Base-by-base conservation (phyloP, 495 filamentous ascomycete genomes). In the Glarea lozoyensis region DNA sequence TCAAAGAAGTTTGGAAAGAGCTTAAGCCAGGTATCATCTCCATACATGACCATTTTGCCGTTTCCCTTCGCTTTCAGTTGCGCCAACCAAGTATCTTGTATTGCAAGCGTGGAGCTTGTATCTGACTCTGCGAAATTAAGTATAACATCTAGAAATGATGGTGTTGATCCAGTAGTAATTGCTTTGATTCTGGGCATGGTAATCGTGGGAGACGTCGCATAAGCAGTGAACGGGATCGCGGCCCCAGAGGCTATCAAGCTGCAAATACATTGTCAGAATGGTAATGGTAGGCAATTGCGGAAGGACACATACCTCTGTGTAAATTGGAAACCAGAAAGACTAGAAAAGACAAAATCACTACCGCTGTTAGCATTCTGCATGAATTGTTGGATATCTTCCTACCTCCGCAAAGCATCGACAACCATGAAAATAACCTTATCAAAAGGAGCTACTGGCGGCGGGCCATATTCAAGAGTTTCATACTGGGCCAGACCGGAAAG, bases 101-200 rank as follows among this genome's bases (percentile, higher is more conserved):
- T 71, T 12, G 83, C 78, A 18, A 99, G 74, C 22, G 78, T 90
- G 12, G 90, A 89, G 18, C 80, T 76, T 1, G 87, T 90, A 60
- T 97, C 93, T 9, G 82, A 85, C 61, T 99, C 90, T 41, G 90
- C 87, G 58, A 99, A 87, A 57, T 94, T 99, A 30, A 99, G 75
- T 40, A 99, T 90, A 17, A 95, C 85, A 61, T 99, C 92, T 20
- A 96, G 76, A 59, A 99, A 99, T 1, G 90, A 94, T 9, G 92
- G 92, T 35, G 94, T 86, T 3, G 88, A 94, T 36, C 92, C 92
- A 2, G 93, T 97, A 2, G 92, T 97, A 38, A 99, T 88, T 15
- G 93, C 89, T 64, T 99, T 99, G 50, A 99, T 75, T 21, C 92
- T 80, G 41, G 92, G 92, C 93, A 99, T 95, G 17, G 92, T 99